Conservation (phyloP, 148 eudicot species). For the Silene uniflora region DNA sequence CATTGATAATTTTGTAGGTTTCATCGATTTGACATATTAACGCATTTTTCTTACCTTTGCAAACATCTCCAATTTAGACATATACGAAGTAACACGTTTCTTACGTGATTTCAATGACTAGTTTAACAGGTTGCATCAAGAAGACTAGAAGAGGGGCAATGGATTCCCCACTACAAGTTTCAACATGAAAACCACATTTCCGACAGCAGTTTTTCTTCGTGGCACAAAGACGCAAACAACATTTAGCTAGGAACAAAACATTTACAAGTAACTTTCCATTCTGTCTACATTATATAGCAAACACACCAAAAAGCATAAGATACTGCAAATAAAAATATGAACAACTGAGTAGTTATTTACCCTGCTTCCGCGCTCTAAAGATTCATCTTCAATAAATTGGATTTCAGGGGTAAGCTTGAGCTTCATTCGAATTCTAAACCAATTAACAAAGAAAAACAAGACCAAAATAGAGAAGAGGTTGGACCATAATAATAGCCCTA, state of each 20-base stretch:
- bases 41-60: neutral
- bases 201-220: neutral
- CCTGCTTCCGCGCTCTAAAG: conserved; percentile 94
- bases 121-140: neutral
- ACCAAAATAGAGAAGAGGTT: too few relatives aligned
- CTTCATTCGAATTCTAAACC: too few relatives aligned
- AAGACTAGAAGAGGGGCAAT: neutral
- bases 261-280: neutral
- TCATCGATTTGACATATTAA: neutral
- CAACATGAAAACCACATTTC: neutral
- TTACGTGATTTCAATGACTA: neutral
- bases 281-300: neutral
- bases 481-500: too few relatives aligned
- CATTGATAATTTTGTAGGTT: neutral
- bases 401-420: conserved; percentile 90
- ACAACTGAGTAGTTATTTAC: conserved; percentile 37
- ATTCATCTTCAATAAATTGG: conserved; percentile 90
- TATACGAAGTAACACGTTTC: neutral
- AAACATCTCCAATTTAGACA: neutral
- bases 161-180: neutral
- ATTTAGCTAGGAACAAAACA: neutral
- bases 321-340: neutral
- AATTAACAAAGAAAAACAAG: too few relatives aligned
- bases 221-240: neutral
- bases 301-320: neutral